These are phyloP conservation scores for Colletotrichum musicola DNA, from an alignment of 2,329 filamentous ascomycete species.

Conservation along the genomic window DNA sequence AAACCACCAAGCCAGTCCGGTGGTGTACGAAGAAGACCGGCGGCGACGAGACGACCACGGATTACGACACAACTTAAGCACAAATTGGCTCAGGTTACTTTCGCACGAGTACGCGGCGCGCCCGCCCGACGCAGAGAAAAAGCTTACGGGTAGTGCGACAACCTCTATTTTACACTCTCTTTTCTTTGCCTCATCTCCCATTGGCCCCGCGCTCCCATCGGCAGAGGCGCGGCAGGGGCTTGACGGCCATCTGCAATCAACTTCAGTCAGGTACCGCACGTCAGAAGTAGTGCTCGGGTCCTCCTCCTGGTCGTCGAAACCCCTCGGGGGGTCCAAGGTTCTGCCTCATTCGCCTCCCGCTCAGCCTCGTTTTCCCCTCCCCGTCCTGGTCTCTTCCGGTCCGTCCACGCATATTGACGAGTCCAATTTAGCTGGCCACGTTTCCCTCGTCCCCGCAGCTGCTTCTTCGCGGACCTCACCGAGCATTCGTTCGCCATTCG, in stretches of 20 bases:
- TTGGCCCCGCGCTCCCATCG: constrained; percentile 13
- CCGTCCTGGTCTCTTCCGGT: constrained; percentile 13
- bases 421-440: no score
- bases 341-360: constrained; percentile 28
- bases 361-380: constrained; percentile 30
- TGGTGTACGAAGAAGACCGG: background rate
- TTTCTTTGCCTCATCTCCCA: background rate
- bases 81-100: constrained; percentile 2
- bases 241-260: constrained; percentile 19
- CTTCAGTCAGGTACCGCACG: constrained; percentile 29
- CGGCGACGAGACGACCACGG: background rate
- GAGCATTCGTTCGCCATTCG: no score
- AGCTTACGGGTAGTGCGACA: constrained; percentile 21
- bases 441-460: no score
- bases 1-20: background rate
- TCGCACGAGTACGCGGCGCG: background rate
- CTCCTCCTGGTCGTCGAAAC: constrained; percentile 15
- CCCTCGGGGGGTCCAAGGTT: background rate
- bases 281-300: background rate
- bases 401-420: no score
- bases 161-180: constrained; percentile 21
- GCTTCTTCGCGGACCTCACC: no score
- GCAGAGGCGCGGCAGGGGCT: constrained; percentile 18
- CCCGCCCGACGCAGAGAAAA: background rate
- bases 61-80: constrained; percentile 8